Conservation (phyloP, 176 grass and related monocot species). For the Oryza longistaminata region DNA sequence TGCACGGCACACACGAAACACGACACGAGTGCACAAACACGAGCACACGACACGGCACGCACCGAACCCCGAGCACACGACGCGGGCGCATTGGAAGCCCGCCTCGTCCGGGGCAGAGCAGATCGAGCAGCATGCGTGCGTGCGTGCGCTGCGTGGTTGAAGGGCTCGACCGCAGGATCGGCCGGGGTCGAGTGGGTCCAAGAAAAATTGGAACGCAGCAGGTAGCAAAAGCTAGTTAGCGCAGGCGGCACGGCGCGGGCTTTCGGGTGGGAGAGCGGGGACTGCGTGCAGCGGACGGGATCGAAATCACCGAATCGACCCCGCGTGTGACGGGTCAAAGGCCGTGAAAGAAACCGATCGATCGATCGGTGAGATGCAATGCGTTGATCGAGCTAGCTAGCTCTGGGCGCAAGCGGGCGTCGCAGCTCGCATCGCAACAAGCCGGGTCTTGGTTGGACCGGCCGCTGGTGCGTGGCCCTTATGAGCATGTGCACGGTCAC, state of each 20-base stretch:
- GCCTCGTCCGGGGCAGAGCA: neutral
- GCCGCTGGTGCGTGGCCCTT: neutral
- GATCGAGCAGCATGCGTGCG: too few species aligned
- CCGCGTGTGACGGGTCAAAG: neutral
- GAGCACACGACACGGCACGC: too few species aligned
- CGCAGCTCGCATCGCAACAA: neutral
- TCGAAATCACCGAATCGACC: too few species aligned
- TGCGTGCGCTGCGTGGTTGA: neutral
- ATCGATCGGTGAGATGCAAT: neutral
- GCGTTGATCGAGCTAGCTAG: neutral
- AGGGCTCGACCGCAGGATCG: too few species aligned
- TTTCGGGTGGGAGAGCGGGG: neutral
- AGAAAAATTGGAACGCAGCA: neutral
- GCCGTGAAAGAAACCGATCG: neutral
- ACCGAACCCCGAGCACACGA: too few species aligned
- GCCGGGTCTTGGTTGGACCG: neutral
- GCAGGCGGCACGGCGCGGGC: neutral
- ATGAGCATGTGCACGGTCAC: neutral
- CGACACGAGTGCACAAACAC: too few species aligned
- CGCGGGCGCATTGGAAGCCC: too few species aligned
- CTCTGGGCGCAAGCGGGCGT: too few species aligned
- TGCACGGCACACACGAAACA: too few species aligned
- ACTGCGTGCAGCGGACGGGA: neutral
- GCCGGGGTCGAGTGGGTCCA: neutral
- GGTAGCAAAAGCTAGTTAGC: neutral